Conservation (phyloP, 371 early-diverging fungal genomes). For the Mucor irregularis region DNA sequence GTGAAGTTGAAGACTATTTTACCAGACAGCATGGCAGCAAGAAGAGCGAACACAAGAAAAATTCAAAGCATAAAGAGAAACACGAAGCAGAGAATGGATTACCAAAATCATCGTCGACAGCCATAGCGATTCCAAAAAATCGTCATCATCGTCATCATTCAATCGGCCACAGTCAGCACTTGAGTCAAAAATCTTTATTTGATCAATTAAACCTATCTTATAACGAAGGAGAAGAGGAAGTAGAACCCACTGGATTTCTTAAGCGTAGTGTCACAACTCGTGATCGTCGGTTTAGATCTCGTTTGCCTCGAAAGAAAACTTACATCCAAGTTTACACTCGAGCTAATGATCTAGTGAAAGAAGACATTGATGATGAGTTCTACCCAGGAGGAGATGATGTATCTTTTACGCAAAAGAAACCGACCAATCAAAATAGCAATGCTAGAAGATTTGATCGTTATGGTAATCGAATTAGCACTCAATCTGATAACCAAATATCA, state of each 20-base stretch:
- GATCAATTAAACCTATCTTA: background rate
- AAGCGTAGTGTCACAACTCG: constrained; percentile 6
- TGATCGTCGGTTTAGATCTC: constrained; percentile 30
- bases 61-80: too few relatives aligned
- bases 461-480: too few relatives aligned
- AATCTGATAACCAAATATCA: too few relatives aligned
- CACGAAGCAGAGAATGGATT: background rate
- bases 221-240: background rate
- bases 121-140: background rate
- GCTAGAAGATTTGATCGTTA: background rate
- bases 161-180: constrained; percentile 16
- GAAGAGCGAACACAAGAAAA: background rate
- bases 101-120: background rate
- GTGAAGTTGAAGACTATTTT: background rate
- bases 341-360: constrained; percentile 62
- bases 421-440: background rate
- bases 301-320: constrained; percentile 52
- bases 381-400: constrained; percentile 7
- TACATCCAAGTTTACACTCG: constrained; percentile 66
- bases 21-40: too few relatives aligned
- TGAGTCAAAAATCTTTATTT: constrained; percentile 2
- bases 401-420: background rate
- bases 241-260: background rate
- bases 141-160: constrained; percentile 16
- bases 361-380: constrained; percentile 65